Evolutionary conservation across 2,329 filamentous ascomycete genomes (phyloP), one percentile per base, ranked within the genome.

Genomic region (Aspergillus alliaceus): DNA sequence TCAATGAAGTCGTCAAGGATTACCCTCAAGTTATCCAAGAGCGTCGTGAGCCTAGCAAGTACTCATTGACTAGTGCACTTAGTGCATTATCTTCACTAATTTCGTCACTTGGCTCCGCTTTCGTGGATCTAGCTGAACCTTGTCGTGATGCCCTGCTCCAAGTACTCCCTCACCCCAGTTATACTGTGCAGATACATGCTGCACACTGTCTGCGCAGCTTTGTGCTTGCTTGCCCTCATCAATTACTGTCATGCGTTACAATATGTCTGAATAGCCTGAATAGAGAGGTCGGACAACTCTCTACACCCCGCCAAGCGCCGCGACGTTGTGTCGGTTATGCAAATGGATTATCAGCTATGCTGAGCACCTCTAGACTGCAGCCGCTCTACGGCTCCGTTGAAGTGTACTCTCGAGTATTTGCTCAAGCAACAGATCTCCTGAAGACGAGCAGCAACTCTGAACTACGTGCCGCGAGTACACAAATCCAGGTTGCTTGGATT

Each of bases 401-500:
- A 69, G 90, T 98, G 55, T 96, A 96, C 72, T 96, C 93, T 59
- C 86, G 91, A 31, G 90, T 98, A 12, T 82, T 98, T 57, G 90
- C 90, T 7, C 92, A 97, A 79, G 93, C 95, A 1, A 98, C 93
- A 0, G 90, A 91, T 37, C 80, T 99, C 27, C 83, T 99, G 37
- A 99, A 99, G 74, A 93, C 90, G 0, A 97, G 92, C 72, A 88
- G 92, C 46, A 91, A 91, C 69, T 95, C 91, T 1, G 93, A 99
- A 71, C 80, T 99, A 53, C 87, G 93, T 27, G 87, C 95, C 34
- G 96, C 95, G 6, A 91, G 91, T 67, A 96, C 92, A 1, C 95
- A 99, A 70, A 92, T 99, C 24, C 95, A 99, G 71, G 93, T 99
- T 2, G 95, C 95, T 5, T 99, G 95, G 93, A 96, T 96, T 48